Conservation (phyloP, 192 early-diverging fungal genomes). For the Podila minutissima region DNA sequence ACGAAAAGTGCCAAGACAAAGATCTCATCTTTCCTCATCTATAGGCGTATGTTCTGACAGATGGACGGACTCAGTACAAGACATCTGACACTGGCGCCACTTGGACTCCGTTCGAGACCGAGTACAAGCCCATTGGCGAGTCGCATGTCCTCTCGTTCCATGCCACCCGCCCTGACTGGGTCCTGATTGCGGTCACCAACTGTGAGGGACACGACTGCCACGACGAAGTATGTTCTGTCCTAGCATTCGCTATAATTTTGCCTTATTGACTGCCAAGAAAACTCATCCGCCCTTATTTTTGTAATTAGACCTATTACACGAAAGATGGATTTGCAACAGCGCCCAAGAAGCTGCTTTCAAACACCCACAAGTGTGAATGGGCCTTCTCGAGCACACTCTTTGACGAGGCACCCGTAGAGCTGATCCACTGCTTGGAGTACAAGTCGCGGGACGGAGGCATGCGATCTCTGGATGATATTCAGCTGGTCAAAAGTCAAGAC, state of each 20-base stretch:
- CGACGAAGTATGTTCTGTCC: conserved; percentile 55
- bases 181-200: conserved; percentile 70
- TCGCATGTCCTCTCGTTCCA: conserved; percentile 69
- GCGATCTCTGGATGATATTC: conserved; percentile 48
- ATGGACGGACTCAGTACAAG: conserved; percentile 62
- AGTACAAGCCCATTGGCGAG: conserved; percentile 41
- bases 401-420: conserved; percentile 68
- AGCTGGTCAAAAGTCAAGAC: conserved; percentile 79
- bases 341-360: conserved; percentile 61
- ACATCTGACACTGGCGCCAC: conserved; percentile 66
- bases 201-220: conserved; percentile 69
- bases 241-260: not conserved
- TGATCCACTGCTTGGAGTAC: conserved; percentile 77
- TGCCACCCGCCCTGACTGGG: conserved; percentile 68
- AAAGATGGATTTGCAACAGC: conserved; percentile 72
- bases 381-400: conserved; percentile 69
- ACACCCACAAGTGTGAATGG: conserved; percentile 80
- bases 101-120: conserved; percentile 66
- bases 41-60: conserved; percentile 68
- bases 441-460: conserved; percentile 27
- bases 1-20: conserved; percentile 53
- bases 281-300: not conserved
- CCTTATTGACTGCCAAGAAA: not conserved
- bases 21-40: not conserved
- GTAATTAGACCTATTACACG: conserved; percentile 66